These are phyloP conservation scores for Gynostemma pentaphyllum DNA, from an alignment of 306 rosid genomes.

Conservation along the genomic window DNA sequence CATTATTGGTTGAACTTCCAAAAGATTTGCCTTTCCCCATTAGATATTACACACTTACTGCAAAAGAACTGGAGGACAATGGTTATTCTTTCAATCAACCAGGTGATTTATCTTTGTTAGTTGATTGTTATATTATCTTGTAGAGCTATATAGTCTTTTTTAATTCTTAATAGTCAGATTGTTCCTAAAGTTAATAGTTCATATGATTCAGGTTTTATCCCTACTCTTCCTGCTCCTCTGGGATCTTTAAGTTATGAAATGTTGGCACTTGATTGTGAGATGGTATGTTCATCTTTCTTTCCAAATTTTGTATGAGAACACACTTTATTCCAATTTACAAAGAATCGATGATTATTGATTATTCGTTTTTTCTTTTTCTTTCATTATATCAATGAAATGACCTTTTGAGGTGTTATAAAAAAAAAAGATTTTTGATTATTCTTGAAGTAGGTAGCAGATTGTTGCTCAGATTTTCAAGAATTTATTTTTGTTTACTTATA, in stretches of 20 bases:
- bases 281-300: constrained; percentile 42
- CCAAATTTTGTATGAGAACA: neutral
- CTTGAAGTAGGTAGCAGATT: neutral
- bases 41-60: constrained; percentile 68
- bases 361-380: too few species aligned
- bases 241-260: constrained; percentile 51
- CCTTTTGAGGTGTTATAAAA: too few species aligned
- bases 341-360: too few species aligned
- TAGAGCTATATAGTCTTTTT: neutral
- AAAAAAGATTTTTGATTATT: neutral
- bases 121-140: neutral
- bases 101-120: constrained; percentile 30
- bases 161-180: neutral
- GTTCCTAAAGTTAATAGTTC: neutral
- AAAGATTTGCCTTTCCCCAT: constrained; percentile 71
- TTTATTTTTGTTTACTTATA: neutral
- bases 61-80: constrained; percentile 72
- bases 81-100: constrained; percentile 67
- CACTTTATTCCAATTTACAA: neutral
- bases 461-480: neutral
- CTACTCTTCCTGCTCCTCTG: constrained; percentile 59
- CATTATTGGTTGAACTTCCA: constrained; percentile 35
- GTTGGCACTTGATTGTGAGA: constrained; percentile 91
- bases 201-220: constrained; percentile 49
- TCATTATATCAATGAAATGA: too few species aligned